Conservation (phyloP, 1,284 basidiomycete genomes). For the Pseudozyma tsukubaensis region DNA sequence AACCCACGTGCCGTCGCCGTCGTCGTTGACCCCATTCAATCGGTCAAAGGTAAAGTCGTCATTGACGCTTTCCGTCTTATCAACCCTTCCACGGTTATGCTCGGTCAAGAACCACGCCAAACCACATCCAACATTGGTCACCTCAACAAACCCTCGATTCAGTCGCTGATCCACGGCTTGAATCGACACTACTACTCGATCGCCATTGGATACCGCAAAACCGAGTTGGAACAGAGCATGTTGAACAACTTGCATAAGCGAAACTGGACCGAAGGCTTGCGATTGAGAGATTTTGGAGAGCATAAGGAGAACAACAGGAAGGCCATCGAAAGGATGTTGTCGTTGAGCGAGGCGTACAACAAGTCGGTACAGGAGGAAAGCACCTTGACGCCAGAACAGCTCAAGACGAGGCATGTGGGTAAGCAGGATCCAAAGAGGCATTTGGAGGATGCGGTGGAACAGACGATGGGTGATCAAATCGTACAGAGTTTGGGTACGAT, state of each 20-base stretch:
- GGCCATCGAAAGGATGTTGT: constrained; percentile 65
- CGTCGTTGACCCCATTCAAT: constrained; percentile 98
- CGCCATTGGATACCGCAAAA: constrained; percentile 68
- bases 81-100: constrained; percentile 72
- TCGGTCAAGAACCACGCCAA: constrained; percentile 89
- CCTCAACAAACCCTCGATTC: constrained; percentile 98
- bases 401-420: constrained; percentile 68
- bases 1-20: constrained; percentile 95
- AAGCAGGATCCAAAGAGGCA: constrained; percentile 69
- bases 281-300: constrained; percentile 65
- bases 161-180: constrained; percentile 72
- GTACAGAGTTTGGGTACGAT: constrained; percentile 67
- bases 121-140: constrained; percentile 99
- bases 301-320: constrained; percentile 66
- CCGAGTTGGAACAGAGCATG: constrained; percentile 68
- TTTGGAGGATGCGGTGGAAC: constrained; percentile 66
- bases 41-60: constrained; percentile 89
- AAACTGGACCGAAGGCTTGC: constrained; percentile 66
- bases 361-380: constrained; percentile 67
- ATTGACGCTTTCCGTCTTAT: constrained; percentile 94
- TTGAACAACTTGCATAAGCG: constrained; percentile 68
- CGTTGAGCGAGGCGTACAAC: constrained; percentile 67
- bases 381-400: constrained; percentile 62
- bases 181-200: constrained; percentile 69
- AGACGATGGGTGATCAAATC: constrained; percentile 68